Conservation (phyloP, 2,329 filamentous ascomycete genomes). For the Xylariaceae sp. region DNA sequence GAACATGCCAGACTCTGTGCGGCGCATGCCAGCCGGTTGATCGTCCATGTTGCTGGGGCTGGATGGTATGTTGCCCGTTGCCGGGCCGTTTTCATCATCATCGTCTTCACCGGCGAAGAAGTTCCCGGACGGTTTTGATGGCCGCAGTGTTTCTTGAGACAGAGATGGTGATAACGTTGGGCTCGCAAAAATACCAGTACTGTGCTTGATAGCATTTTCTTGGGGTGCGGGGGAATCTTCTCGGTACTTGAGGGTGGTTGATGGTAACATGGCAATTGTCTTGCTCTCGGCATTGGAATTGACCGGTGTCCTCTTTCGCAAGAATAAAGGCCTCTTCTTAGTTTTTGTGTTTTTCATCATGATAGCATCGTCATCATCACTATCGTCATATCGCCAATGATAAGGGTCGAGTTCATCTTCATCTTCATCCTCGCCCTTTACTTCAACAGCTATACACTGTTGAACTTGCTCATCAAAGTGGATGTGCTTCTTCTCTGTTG, state of each 20-base stretch:
- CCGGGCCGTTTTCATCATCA: conserved; percentile 44
- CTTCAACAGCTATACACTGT: conserved; percentile 90
- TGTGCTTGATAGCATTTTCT: conserved; percentile 61
- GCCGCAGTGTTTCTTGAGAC: conserved; percentile 77
- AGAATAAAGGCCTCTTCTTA: conserved; percentile 53
- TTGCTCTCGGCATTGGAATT: conserved; percentile 64
- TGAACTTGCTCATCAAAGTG: conserved; percentile 95
- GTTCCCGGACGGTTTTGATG: conserved; percentile 62
- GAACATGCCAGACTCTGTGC: conserved; percentile 84
- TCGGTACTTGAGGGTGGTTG: conserved; percentile 81
- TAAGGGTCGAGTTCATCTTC: conserved; percentile 54
- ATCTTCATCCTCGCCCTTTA: conserved; percentile 73
- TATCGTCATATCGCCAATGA: conserved; percentile 45
- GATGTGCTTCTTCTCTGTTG: conserved; percentile 75
- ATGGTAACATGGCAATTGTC: conserved; percentile 82
- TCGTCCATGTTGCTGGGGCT: conserved; percentile 43
- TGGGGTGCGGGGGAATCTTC: conserved; percentile 67
- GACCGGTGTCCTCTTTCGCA: conserved; percentile 37
- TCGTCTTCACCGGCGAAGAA: conserved; percentile 61
- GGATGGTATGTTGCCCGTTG: conserved; percentile 22
- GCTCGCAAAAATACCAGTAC: conserved; percentile 43
- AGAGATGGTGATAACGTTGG: conserved; percentile 65
- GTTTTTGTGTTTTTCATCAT: conserved; percentile 72
- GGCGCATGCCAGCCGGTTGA: conserved; percentile 61
- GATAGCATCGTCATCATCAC: conserved; percentile 70